Evolutionary conservation across 177 flowering plant genomes (phyloP), one percentile per base, ranked within the genome.

Genomic region (Vitis hybrid): DNA sequence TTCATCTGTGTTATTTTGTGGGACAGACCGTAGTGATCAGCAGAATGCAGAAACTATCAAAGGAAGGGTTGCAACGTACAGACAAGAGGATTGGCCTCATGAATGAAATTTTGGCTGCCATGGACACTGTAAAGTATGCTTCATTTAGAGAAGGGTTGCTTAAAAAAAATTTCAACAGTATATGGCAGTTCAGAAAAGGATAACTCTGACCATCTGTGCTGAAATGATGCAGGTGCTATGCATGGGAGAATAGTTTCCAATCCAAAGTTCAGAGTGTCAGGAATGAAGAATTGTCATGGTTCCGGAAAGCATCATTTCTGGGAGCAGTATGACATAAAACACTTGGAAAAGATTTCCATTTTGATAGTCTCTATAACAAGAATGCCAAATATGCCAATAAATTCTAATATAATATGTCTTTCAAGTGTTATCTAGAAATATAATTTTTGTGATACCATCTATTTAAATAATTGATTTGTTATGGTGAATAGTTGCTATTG

Each of bases 81-180:
- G 99, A 95, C 86, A 93, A 87, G 84, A 82, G 99, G 83, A 91
- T 95, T 71, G 96, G 98, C 60, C 92, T 95, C 71, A 91, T 95
- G 98, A 95, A 95, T 84, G 99, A 95, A 80, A 82, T 95, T 68
- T 85, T 95, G 79, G 93, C 98, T 74, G 98, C 99, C 52, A 93
- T 95, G 99, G 99, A 95, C 73, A 89, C 95, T 71, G 98, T 95
- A 66, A 95, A 95, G 99, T 95, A 90, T 62, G 87, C 55, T 65
- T 60, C 21, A 51, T 40, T 63, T 52, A 12, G 18, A n/a, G 1
- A 60, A 49, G 50, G 21, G 34, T 51, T 54, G 7, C 5, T 34
- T 34, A 5, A 34, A 40, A 34, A 34, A 40, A 40, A 4, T 14
- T 13, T 26, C 19, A 17, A 56, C 23, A 54, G 11, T 30, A 48